phyloP scores from a whole-genome alignment of 768 basidiomycete genomes.

The Leucosporidium creatinivorum region DNA sequence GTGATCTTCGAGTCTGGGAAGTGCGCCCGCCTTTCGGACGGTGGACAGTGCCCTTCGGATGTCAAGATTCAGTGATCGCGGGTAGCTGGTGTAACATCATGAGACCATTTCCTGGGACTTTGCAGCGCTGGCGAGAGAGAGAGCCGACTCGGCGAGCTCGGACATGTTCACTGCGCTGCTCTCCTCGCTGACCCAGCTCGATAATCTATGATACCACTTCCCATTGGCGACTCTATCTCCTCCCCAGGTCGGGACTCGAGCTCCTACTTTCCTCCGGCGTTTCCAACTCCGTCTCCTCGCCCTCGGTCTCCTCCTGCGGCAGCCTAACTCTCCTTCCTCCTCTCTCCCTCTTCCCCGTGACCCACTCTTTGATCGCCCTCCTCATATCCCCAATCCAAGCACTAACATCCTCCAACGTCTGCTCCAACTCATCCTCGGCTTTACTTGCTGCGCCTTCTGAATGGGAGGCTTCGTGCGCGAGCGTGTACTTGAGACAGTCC shows the following conservation, averaged over 20 bases:
- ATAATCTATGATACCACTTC: too few relatives aligned
- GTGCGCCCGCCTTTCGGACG: too few relatives aligned
- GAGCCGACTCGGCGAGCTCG: too few relatives aligned
- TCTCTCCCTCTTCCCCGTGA: background rate
- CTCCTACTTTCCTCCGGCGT: background rate
- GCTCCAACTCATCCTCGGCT: background rate
- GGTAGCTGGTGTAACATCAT: too few relatives aligned
- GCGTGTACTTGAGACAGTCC: constrained; percentile 82
- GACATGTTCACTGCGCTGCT: too few relatives aligned
- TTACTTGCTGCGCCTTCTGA: background rate
- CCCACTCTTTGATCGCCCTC: background rate
- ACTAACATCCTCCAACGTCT: constrained; percentile 1
- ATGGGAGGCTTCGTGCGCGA: constrained; percentile 38
- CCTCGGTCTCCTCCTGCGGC: background rate
- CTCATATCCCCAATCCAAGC: background rate
- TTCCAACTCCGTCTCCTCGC: background rate
- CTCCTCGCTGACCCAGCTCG: too few relatives aligned
- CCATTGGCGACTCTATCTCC: too few relatives aligned
- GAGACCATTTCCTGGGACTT: too few relatives aligned
- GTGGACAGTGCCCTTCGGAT: too few relatives aligned
- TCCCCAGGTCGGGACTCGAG: background rate
- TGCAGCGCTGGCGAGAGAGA: too few relatives aligned
- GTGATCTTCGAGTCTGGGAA: too few relatives aligned
- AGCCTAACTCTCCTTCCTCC: background rate
- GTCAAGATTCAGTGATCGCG: too few relatives aligned